Evolutionary conservation across 73 alveolate genomes (phyloP), one percentile per base, ranked within the genome.

Genomic region (Paramecium octaurelia): DNA sequence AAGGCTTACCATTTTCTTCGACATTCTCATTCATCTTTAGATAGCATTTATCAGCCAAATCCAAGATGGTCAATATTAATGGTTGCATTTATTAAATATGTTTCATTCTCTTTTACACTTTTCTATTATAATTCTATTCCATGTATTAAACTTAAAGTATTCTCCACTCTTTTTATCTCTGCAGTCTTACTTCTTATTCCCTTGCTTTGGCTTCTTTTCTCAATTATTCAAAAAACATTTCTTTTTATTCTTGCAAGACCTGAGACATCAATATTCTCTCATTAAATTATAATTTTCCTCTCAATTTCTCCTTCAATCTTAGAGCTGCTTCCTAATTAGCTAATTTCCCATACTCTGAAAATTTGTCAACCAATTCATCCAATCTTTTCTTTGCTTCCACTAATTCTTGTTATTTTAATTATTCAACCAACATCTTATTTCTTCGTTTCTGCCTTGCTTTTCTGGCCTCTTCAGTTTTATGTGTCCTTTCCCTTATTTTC

Each of bases 21-120:
- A 64, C 8, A 42, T 42, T 38, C 12, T 35, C 88, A 38, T 80
- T 31, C 91, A 80, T 80, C 21, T 46, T 44, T 44, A 80, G 27
- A 48, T 80, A 80, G 27, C 91, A 80, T 80, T 80, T 44, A 23
- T 80, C 91, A 10, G 91, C 57, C 14, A 80, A 80, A 80, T 80
- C 91, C 14, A 80, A 48, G 5, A 80, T 44, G 18, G 91, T 31
- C 16, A 80, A 46, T 44, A 80, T 80, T 27, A 80, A 27, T 44
- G 91, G 91, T 80, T 80, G 46, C 91, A 80, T 80, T 46, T 80
- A 48, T 44, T 42, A 44, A 8, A 23, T 80, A 48, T 80, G 91
- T 48, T 80, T 46, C 46, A 43, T 14, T 80, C 91, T 80, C 14
- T 80, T 80, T 24, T 80, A 12, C 10, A 44, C 57, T 48, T 80